Evolutionary conservation across 2,329 filamentous ascomycete species (phyloP).

Genomic region (Purpureocillium lavendulum): DNA sequence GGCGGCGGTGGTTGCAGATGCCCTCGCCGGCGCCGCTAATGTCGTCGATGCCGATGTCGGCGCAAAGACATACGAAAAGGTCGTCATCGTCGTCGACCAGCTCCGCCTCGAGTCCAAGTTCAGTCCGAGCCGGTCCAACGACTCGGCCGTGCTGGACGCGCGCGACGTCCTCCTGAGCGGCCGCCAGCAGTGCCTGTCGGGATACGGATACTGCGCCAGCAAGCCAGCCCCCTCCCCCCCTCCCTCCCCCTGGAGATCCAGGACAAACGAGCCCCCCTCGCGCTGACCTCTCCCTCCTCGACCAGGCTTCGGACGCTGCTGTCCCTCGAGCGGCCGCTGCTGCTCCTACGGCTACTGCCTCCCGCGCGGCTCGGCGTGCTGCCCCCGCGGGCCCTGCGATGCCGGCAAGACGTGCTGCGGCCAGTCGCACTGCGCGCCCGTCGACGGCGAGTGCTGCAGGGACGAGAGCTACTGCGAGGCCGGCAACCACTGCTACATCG

Average conservation of each 20-base stretch:
- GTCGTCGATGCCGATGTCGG: conserved; percentile 1
- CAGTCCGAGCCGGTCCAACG: not conserved
- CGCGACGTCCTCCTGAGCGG: conserved; percentile 3
- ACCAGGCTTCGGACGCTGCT: conserved; percentile 11
- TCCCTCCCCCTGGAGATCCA: no score
- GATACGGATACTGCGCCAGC: conserved; percentile 13
- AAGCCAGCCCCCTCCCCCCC: no score
- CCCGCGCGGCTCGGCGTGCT: conserved; percentile 9
- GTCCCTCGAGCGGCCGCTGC: conserved; percentile 9
- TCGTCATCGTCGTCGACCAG: conserved; percentile 4
- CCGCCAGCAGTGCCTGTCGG: conserved; percentile 9
- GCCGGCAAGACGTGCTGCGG: conserved; percentile 12
- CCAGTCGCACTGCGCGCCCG: conserved; percentile 11
- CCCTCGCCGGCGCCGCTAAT: no score
- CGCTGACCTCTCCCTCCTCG: no score
- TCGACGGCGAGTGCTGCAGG: conserved; percentile 10
- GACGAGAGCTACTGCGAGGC: conserved; percentile 12
- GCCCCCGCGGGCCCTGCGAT: conserved; percentile 11
- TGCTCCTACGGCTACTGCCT: conserved; percentile 15
- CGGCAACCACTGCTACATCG: conserved; percentile 13
- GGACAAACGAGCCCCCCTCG: no score
- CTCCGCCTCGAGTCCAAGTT: conserved; percentile 4
- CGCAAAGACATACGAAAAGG: conserved; percentile 1
- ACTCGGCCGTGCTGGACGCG: no score
- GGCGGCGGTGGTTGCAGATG: no score